Evolutionary conservation across 176 grass and related monocot species (phyloP), one percentile per base, ranked within the genome.

Genomic region (Ensete ventricosum): DNA sequence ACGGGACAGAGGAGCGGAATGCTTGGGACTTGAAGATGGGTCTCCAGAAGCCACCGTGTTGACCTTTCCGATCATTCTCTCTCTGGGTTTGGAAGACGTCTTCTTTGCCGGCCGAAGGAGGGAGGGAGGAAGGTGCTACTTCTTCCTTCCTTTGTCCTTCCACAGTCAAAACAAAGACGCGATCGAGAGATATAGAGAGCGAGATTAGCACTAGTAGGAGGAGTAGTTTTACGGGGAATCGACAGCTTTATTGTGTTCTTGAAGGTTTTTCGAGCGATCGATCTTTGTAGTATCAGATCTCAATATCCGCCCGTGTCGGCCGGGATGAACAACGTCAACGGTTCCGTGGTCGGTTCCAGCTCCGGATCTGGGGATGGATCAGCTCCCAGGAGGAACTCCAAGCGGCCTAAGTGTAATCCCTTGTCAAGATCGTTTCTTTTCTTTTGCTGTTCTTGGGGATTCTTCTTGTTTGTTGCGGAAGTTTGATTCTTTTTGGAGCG

Each of bases 331-430:
- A 58, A 59, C 17, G 24, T 27, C 54, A 54, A 43, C 55, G 74
- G 26, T 29, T 55, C 16, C 12, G 54, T 26, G 26, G 14, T 55
- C 11, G 74, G 55, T 54, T 62, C 74, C 12, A 62, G 74, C 74
- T 76, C 74, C 12, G 69, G 49, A 52, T 52, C 69, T 14, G 69
- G 69, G 19, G 69, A 72, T 23, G 50, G 16, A 14, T 53, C 69
- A 50, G 69, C 69, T 34, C 9, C 19, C 74, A 43, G 54, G 25
- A 64, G 57, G 21, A 76, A 76, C 14, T 20, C 19, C 14, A 59
- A 59, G 53, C 23, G 29, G 74, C 54, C 74, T 11, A 58, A 76
- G 27, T 59, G 74, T 76, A 76, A 76, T 76, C 17, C 50, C 26
- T 62, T 55, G 2, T 62, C 74, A 62, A 62, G n/a, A 76, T 62